phyloP scores from a whole-genome alignment of 306 rosid genomes.

The Glycine soja region DNA sequence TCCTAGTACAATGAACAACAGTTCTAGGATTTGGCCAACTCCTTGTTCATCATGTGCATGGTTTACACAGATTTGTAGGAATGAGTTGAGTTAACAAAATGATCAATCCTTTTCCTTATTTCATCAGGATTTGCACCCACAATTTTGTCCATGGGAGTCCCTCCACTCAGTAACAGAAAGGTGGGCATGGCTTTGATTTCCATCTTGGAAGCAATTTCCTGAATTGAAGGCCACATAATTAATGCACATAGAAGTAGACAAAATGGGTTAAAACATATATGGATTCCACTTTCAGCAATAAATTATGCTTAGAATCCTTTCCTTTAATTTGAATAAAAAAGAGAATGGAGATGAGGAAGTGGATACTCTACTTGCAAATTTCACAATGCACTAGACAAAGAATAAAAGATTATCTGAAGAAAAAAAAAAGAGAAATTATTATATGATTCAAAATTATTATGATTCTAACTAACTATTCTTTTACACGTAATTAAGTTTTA shows the following conservation, averaged over 20 bases:
- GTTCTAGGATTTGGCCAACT: conserved; percentile 9
- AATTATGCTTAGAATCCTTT: no score
- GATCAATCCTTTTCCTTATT: conserved; percentile 50
- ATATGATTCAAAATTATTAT: no score
- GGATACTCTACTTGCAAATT: conserved; percentile 1
- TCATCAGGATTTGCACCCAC: conserved; percentile 64
- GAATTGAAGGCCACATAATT: neutral
- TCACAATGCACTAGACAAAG: conserved; percentile 17
- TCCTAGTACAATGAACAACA: neutral
- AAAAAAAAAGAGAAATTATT: no score
- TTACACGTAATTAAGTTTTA: no score
- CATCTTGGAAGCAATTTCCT: conserved; percentile 56
- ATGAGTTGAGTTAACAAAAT: conserved; percentile 40
- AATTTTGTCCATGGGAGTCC: conserved; percentile 45
- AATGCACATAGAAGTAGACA: neutral
- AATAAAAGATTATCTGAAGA: conserved; percentile 16
- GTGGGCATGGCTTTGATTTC: conserved; percentile 65
- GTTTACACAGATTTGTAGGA: conserved; percentile 25
- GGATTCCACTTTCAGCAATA: no score
- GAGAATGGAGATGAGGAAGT: conserved; percentile 20
- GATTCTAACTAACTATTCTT: no score
- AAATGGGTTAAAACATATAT: no score
- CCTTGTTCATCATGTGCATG: conserved; percentile 19
- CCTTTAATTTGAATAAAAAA: neutral
- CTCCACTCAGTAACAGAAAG: conserved; percentile 49